phyloP scores from a whole-genome alignment of 1,284 basidiomycete genomes.

The Irpex sp. region DNA sequence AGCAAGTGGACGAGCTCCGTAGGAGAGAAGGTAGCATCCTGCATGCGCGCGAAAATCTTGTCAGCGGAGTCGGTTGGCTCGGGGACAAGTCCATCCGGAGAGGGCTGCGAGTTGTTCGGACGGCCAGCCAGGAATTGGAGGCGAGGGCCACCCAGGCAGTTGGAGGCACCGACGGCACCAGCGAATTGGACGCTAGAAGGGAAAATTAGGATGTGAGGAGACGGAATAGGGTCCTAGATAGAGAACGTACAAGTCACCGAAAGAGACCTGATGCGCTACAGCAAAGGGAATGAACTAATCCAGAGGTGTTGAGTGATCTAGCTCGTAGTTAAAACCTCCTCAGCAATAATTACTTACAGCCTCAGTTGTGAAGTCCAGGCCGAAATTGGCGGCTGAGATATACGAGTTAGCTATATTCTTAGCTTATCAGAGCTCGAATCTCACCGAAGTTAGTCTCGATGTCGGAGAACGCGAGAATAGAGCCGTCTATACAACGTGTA shows the following conservation, averaged over 20 bases:
- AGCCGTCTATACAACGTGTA: constrained; percentile 16
- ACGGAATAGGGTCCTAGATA: not conserved
- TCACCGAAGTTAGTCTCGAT: constrained; percentile 16
- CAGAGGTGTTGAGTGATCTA: not conserved
- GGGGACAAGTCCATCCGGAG: constrained; percentile 15
- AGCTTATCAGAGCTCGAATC: not conserved
- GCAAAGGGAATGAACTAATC: constrained; percentile 23
- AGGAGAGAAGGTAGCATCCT: constrained; percentile 25
- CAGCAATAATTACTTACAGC: not conserved
- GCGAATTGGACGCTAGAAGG: constrained; percentile 34
- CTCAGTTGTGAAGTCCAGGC: not conserved
- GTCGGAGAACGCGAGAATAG: constrained; percentile 21
- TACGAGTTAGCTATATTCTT: not conserved
- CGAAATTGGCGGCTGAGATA: not conserved
- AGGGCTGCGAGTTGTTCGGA: constrained; percentile 16
- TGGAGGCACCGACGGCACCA: constrained; percentile 35
- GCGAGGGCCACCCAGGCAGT: constrained; percentile 29
- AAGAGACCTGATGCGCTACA: constrained; percentile 30
- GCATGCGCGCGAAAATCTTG: constrained; percentile 12
- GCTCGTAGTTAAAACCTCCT: not conserved
- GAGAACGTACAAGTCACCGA: constrained; percentile 29
- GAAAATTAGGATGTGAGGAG: not conserved
- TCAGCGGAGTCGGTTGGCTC: constrained; percentile 11
- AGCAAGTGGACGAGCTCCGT: constrained; percentile 36
- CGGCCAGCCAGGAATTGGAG: constrained; percentile 26